Evolutionary conservation across 345 rosid genomes (phyloP), one percentile per base, ranked within the genome.

Genomic region (Arabidopsis arenosa): DNA sequence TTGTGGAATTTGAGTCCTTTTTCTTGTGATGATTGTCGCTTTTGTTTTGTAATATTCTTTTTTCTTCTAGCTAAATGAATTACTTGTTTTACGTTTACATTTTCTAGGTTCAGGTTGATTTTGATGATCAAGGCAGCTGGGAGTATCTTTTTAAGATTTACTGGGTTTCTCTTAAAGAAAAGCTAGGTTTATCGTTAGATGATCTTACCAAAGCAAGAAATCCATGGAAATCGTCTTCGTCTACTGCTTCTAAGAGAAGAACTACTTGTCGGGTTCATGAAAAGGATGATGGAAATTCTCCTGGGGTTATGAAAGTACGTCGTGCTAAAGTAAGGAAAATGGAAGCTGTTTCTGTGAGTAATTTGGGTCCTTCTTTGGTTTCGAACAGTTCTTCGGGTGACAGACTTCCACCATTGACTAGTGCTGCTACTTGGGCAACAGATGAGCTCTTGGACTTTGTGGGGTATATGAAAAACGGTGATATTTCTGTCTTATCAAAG

Each of bases 111-210:
- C 88, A 90, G 82, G 98, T 94, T 30, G 96, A 94, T 77, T 95
- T 95, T 85, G 99, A 95, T 67, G 99, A 95, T 76, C 84, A 84
- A 82, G 85, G 83, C 73, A 95, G 98, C 85, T 95, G 98, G 98
- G 99, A 95, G 76, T 95, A 93, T 89, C 97, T 95, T 57, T 95
- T 95, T 80, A 95, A 92, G 86, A 88, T 88, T 26, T 95, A 95
- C 57, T 95, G 99, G 99, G 70, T 83, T 59, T 82, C 64, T 62
- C 80, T 95, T 60, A 95, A 92, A 84, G 91, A 82, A 63, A 90
- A 89, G 78, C 75, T 88, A 48, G 84, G 85, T 26, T 83, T 95
- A 75, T 80, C 93, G 40, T 23, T 85, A 74, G 87, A 81, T 56
- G 98, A 92, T 77, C 87, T 95, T 69, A 80, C 77, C 6, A 84